Evolutionary conservation across 352 stramenopile genomes (phyloP).

Genomic region (Pythium sp.): DNA sequence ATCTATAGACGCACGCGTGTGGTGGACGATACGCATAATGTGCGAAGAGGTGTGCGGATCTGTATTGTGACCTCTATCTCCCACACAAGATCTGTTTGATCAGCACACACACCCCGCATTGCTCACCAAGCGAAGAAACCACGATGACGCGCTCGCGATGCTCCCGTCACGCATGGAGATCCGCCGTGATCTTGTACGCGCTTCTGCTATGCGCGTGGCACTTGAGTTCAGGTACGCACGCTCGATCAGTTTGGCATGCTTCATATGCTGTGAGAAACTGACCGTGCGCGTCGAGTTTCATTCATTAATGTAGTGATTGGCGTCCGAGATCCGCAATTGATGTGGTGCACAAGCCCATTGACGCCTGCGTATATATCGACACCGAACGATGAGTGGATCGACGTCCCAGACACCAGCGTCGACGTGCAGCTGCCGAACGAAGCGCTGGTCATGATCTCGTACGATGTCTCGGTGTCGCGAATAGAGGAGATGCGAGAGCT

Average conservation of each 20-base stretch:
- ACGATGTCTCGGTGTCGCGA: constrained; percentile 64
- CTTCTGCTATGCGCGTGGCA: not conserved
- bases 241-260: not conserved
- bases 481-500: constrained; percentile 21
- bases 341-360: constrained; percentile 65
- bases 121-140: not conserved
- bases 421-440: constrained; percentile 51
- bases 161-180: not conserved
- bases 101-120: not conserved
- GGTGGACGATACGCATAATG: not conserved
- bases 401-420: constrained; percentile 54
- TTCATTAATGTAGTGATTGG: constrained; percentile 12
- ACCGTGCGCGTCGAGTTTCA: not conserved
- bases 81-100: not conserved
- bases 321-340: constrained; percentile 38
- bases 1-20: not conserved
- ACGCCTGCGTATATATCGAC: constrained; percentile 27
- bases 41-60: not conserved
- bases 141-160: not conserved
- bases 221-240: not conserved
- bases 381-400: constrained; percentile 43
- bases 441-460: constrained; percentile 60
- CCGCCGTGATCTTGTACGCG: not conserved
- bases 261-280: not conserved
- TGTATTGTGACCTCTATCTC: not conserved